These are phyloP conservation scores for Rhizopus arrhizus DNA, from an alignment of 371 early-diverging fungal species.

Conservation along the genomic window DNA sequence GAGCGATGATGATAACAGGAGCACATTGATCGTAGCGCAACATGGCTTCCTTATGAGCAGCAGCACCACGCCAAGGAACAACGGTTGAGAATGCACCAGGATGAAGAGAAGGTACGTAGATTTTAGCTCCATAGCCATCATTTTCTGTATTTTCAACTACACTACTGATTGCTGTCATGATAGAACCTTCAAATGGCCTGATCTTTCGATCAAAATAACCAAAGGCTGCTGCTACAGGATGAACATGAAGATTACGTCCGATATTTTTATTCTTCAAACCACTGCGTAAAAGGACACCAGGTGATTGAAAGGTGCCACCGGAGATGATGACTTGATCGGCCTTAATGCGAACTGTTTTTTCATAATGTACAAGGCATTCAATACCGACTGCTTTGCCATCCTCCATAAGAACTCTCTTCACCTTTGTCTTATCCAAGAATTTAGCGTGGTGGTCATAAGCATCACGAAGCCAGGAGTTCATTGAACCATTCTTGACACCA, in stretches of 20 bases:
- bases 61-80: constrained; percentile 60
- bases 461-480: constrained; percentile 67
- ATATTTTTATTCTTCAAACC: constrained; percentile 69
- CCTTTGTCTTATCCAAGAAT: constrained; percentile 64
- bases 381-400: constrained; percentile 59
- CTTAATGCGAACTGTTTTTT: constrained; percentile 16
- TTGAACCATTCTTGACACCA: constrained; percentile 69
- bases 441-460: constrained; percentile 59
- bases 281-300: constrained; percentile 60
- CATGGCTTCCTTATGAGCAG: constrained; percentile 61
- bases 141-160: constrained; percentile 56
- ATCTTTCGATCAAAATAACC: constrained; percentile 58
- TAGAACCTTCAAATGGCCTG: constrained; percentile 61
- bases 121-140: constrained; percentile 64
- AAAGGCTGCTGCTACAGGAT: constrained; percentile 29
- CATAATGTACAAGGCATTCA: constrained; percentile 26
- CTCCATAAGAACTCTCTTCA: constrained; percentile 51
- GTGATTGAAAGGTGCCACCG: constrained; percentile 67
- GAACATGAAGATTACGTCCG: constrained; percentile 59
- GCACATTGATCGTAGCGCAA: constrained; percentile 29
- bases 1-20: constrained; percentile 24
- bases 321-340: constrained; percentile 64
- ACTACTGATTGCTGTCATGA: constrained; percentile 66
- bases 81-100: constrained; percentile 37
- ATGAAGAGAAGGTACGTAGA: constrained; percentile 67